These are phyloP conservation scores for Exobasidium rhododendri DNA, from an alignment of 1,284 basidiomycete genomes.

Conservation along the genomic window DNA sequence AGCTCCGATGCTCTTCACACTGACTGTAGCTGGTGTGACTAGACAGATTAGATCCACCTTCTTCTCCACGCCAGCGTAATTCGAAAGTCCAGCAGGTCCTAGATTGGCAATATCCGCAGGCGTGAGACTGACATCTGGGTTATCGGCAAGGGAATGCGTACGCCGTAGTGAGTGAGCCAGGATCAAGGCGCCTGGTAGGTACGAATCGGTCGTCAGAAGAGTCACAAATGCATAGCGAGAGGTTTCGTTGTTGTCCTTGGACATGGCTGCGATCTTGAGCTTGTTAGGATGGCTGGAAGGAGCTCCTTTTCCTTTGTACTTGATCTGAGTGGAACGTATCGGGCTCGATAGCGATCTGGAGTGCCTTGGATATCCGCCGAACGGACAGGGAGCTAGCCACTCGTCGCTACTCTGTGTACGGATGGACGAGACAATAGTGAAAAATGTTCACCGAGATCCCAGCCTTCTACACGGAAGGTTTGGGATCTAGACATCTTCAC, in stretches of 20 bases:
- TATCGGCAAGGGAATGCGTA: slow-evolving; percentile 23
- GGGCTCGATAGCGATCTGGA: too few relatives aligned
- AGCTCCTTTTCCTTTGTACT: too few relatives aligned
- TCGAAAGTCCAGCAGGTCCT: slow-evolving; percentile 11
- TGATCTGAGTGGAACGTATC: too few relatives aligned
- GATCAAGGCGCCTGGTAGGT: slow-evolving; percentile 86
- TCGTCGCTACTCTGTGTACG: too few relatives aligned
- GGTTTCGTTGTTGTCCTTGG: neutral
- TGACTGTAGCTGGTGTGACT: slow-evolving; percentile 87
- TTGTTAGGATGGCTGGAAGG: too few relatives aligned
- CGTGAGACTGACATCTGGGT: slow-evolving; percentile 2
- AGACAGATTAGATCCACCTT: slow-evolving; percentile 65
- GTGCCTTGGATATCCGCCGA: too few relatives aligned
- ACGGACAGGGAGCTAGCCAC: too few relatives aligned
- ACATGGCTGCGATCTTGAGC: too few relatives aligned
- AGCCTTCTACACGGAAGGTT: too few relatives aligned
- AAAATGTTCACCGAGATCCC: too few relatives aligned
- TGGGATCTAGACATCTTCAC: too few relatives aligned
- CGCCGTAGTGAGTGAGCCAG: slow-evolving; percentile 68
- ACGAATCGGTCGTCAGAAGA: slow-evolving; percentile 81
- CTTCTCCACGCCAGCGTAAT: neutral
- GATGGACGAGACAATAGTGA: too few relatives aligned
- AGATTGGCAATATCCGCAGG: slow-evolving; percentile 12
- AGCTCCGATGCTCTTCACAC: slow-evolving; percentile 76
- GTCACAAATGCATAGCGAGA: slow-evolving; percentile 64